Base-by-base conservation (phyloP, 257 asterid species). In the Scutellaria minor region DNA sequence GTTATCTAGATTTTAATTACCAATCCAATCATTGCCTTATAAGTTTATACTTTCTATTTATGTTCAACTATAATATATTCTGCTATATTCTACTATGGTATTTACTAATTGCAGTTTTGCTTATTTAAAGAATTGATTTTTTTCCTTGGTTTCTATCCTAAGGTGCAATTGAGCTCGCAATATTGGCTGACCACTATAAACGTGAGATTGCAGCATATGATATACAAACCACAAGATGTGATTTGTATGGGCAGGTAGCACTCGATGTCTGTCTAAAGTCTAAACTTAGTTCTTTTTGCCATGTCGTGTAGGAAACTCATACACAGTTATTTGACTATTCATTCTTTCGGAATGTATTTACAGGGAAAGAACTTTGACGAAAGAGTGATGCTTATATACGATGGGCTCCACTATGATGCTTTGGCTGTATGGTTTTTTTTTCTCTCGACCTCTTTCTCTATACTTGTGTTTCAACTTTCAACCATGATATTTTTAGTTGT, bases 371-470 rank as follows among this genome's bases (percentile, higher is more conserved):
- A 82, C 68, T 92, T 79, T 76, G 65, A 53, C 18, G 99, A 95
- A 85, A 86, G 99, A 89, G 99, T 80, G 52, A 86, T 95, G 99
- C 90, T 95, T 76, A 87, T 95, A 41, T 90, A 95, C 63, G 99
- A 95, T 70, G 99, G 99, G 64, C 96, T 95, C 64, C 99, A 95
- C 75, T 92, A 95, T 64, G 99, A 95, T 86, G 95, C 99, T 80
- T 82, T 95, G 76, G 93, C 96, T 46, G 99, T 95, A 95, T 53
- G 89, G 1, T 40, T 75, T 73, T 24, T 22, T 24, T 24, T 53
- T 72, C 63, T 75, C 81, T 75, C 68, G 42, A 56, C 77, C 74
- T 56, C 66, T 68, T 35, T 66, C 54, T 63, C 27, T 61, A 3
- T 66, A 52, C 13, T 46, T 63, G 37, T 47, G 9, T 68, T 64